Evolutionary conservation across 306 rosid species (phyloP), one percentile per base, ranked within the genome.

Genomic region (Biancaea sappan): DNA sequence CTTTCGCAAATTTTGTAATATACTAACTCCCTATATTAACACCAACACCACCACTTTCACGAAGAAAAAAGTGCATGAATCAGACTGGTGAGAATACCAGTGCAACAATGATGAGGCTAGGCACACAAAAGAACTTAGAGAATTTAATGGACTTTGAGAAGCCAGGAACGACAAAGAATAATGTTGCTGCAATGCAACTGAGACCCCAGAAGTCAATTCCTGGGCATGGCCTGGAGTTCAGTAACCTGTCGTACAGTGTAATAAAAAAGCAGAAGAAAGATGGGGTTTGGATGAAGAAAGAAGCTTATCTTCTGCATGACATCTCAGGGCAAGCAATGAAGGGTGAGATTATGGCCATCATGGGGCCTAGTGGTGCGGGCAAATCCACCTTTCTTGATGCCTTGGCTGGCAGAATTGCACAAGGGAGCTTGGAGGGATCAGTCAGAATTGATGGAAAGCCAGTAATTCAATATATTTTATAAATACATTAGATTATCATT

Each of bases 341-440:
- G 58, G 90, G 97, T 58, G 91, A 93, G 74, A 41, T 93, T 44
- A 85, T 91, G 96, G 98, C 98, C 48, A 89, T 93, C 81, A 80
- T 93, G 85, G 98, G 97, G 32, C 98, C 97, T 3, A 93, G 98
- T 81, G 98, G 98, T 71, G 98, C 98, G 11, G 98, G 98, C 1
- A 93, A 93, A 82, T 93, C 98, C 31, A 93, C 98, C 2, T 91
- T 91, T 79, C 98, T 91, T 7, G 98, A 91, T 78, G 96, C 96
- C 46, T 85, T 93, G 86, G 96, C 97, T 0, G 96, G 93, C 0
- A 78, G 96, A 41, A 93, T 93, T 78, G 93, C 96, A 0, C 85
- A 88, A 67, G 98, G 98, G 35, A 93, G 96, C 78, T 85, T 93
- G 2, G 74, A 85, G 84, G 98, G 98, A 69, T 88, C 97, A 1